These are phyloP conservation scores for Plasmopara muralis DNA, from an alignment of 352 stramenopile species.

Conservation along the genomic window DNA sequence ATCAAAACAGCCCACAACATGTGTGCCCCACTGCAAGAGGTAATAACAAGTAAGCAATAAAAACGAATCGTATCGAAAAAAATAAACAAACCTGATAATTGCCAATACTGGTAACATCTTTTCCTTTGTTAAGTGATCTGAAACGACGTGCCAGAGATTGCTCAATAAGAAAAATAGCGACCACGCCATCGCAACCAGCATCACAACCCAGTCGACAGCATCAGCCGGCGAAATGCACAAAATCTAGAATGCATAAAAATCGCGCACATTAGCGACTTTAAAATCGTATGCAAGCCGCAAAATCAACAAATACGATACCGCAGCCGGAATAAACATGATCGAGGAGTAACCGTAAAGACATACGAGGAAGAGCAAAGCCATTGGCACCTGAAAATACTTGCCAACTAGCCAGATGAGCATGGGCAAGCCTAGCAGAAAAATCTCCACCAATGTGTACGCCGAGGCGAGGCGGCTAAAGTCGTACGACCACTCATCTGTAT, in stretches of 20 bases:
- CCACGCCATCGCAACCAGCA: slow-evolving; percentile 78
- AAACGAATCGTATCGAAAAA: neutral
- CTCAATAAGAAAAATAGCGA: slow-evolving; percentile 78
- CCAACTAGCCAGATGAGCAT: slow-evolving; percentile 71
- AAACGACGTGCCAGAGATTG: slow-evolving; percentile 73
- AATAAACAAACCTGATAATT: slow-evolving; percentile 54
- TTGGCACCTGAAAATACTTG: slow-evolving; percentile 71
- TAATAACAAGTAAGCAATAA: neutral
- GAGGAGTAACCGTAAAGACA: slow-evolving; percentile 84
- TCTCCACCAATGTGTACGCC: slow-evolving; percentile 70
- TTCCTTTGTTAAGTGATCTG: slow-evolving; percentile 76
- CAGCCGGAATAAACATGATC: slow-evolving; percentile 73
- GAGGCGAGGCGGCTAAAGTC: slow-evolving; percentile 78
- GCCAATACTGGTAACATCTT: slow-evolving; percentile 81
- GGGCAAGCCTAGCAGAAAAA: slow-evolving; percentile 66
- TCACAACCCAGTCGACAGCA: slow-evolving; percentile 71
- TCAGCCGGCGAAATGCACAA: slow-evolving; percentile 68
- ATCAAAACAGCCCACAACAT: slow-evolving; percentile 79
- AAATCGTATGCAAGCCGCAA: slow-evolving; percentile 1
- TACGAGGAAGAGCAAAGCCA: slow-evolving; percentile 75
- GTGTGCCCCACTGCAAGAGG: slow-evolving; percentile 49
- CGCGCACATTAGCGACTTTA: no score
- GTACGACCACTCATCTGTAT: slow-evolving; percentile 65
- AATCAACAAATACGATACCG: slow-evolving; percentile 30
- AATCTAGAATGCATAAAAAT: slow-evolving; percentile 32